Percentiles rank a stretch among this genome's conserved stretches.
Conservation (phyloP, 192 early-diverging fungal species). For the Dimargaris xerosporica region DNA sequence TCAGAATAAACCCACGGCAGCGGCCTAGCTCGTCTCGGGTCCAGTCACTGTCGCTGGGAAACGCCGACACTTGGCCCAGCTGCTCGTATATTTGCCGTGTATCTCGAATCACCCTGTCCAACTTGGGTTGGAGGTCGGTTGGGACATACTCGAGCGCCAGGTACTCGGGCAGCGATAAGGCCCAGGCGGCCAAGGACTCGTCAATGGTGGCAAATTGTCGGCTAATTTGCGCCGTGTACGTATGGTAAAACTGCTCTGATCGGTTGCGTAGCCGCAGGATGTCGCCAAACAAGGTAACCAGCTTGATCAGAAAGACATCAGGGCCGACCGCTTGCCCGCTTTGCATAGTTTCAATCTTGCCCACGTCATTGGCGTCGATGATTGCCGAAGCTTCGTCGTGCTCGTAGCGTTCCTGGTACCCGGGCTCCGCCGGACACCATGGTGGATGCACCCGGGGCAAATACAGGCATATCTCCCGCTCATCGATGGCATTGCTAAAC, state of each 20-base stretch:
- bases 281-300: conserved; percentile 7
- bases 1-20: background rate
- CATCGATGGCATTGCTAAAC: conserved; percentile 10
- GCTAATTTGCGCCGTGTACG: background rate
- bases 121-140: too few species aligned
- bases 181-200: background rate
- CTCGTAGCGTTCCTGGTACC: background rate
- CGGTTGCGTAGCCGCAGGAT: conserved; percentile 12
- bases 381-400: background rate
- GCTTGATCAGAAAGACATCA: conserved; percentile 3
- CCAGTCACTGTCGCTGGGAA: background rate
- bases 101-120: too few species aligned
- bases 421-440: background rate
- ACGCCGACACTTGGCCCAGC: background rate
- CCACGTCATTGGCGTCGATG: background rate
- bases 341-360: background rate
- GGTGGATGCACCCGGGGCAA: background rate
- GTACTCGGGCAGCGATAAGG: conserved; percentile 8
- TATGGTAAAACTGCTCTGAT: background rate
- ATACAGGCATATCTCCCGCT: conserved; percentile 11
- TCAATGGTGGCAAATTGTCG: background rate
- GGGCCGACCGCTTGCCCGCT: background rate
- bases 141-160: background rate
- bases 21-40: background rate
- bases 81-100: background rate